A percentile compares a stretch with the other conserved stretches of the same genome.
These are phyloP conservation scores for Parsonsia alboflavescens DNA, from an alignment of 257 asterid genomes.

Conservation along the genomic window DNA sequence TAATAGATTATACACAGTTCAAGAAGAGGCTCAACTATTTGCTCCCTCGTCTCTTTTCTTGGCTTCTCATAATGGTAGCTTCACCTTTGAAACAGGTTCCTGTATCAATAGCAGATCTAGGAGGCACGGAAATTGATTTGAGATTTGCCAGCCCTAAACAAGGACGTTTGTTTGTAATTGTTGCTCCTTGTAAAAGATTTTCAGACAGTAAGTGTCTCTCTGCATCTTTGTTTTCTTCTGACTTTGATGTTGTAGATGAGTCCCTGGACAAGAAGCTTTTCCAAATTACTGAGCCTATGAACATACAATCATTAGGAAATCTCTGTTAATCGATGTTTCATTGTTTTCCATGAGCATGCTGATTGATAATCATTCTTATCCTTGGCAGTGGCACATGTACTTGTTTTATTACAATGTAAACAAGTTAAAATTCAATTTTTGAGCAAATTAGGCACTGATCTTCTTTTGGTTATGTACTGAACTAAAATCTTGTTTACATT, in stretches of 20 bases:
- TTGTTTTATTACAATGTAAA: background rate
- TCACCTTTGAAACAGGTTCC: conserved; percentile 52
- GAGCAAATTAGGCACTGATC: background rate
- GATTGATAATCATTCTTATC: too few species aligned
- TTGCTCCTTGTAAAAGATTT: conserved; percentile 88
- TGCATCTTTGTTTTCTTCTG: conserved; percentile 4
- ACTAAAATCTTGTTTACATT: conserved; percentile 13
- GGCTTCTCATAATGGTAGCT: background rate
- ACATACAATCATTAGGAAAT: background rate
- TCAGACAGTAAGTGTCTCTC: conserved; percentile 51
- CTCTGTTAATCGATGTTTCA: background rate
- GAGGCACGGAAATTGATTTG: conserved; percentile 97
- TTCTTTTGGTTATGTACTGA: conserved; percentile 5
- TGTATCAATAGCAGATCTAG: conserved; percentile 95
- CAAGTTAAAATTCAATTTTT: background rate
- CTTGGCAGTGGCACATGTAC: background rate
- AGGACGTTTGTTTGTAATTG: conserved; percentile 75
- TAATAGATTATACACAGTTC: conserved; percentile 10
- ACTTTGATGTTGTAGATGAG: background rate
- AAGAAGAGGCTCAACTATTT: background rate
- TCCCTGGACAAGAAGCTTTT: background rate
- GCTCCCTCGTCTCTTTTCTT: conserved; percentile 4
- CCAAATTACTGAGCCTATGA: background rate
- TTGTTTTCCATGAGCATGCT: background rate
- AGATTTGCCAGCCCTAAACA: conserved; percentile 75